Evolutionary conservation across 2,329 filamentous ascomycete genomes (phyloP), one percentile per base, ranked within the genome.

Genomic region (Alternaria postmessia): DNA sequence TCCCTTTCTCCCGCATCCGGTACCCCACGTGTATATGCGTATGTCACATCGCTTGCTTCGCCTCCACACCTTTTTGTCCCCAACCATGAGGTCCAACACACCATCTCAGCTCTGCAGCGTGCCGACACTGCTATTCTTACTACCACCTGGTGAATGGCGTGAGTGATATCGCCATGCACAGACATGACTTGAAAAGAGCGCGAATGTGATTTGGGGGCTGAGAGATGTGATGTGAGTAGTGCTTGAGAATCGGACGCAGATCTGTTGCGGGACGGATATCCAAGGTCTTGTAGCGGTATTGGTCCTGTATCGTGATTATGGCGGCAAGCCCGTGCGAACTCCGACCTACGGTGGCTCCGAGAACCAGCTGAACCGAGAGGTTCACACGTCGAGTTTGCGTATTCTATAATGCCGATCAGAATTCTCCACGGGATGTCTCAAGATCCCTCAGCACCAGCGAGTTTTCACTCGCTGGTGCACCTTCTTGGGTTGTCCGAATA

Each of bases 41-140:
- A n/a, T 18, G 11, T 16, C 11, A 43, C 18, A 24, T 14, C 42
- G 32, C 34, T 20, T 44, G 22, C 55, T 57, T 38, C 32, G 55
- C 55, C 48, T 41, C 49, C 55, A 57, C 54, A 44, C 20, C 11
- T 41, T 20, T 7, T 36, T 18, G 5, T 34, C 44, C 36, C 20
- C 41, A 26, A 54, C 53, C 14, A 12, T 34, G 22, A 36, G 30
- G 46, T 22, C 32, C 32, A 39, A 22, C 48, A n/a, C 39, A 24
- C 32, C 20, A 43, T 30, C 28, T 51, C 54, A 49, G 24, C 43
- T 41, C 39, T 28, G n/a, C 12, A 42, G 41, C 41, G n/a, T 26
- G 28, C 26, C 49, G 54, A 34, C 8, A 34, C 11, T 38, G 26
- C 42, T 28, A 34, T 54, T 46, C 11, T 54, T 47, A n/a, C 7